Base-by-base conservation (phyloP, 306 rosid species). In the Inga leiocalycina region DNA sequence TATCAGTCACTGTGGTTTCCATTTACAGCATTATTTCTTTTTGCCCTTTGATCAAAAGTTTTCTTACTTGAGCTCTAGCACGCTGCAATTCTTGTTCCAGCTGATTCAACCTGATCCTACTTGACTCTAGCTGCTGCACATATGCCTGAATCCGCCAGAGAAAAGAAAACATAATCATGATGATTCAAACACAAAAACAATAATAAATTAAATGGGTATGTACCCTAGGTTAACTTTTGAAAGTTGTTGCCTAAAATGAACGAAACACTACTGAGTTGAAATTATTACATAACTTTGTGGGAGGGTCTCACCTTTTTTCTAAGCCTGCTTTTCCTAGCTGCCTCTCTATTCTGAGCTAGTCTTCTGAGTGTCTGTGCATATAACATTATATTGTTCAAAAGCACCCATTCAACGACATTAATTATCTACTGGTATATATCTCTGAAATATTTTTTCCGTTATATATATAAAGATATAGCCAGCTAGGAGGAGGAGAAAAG, bases 291-390 rank as follows among this genome's bases (percentile, higher is more conserved):
- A 49, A 56, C n/a, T 68, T 69, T 7, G 66, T 66, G 11, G 45
- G 54, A 27, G 64, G 82, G 39, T 68, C 57, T 75, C 75, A 65
- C 99, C 97, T 97, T 97, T 85, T 97, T 97, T 71, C 99, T 92
- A 19, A 97, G 97, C 91, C 99, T 92, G 95, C 99, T 94, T 86
- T 97, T 97, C 87, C 97, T 91, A n/a, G 99, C 99, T 69, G 99
- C 99, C 84, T 97, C 99, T 83, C 99, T 93, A 90, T 97, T 97
- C 90, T 97, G 99, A 79, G 99, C 99, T 76, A 97, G 97, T 84
- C 99, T 90, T 89, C 99, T 97, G 27, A 97, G 84, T n/a, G 93
- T 92, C 99, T 97, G 88, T 84, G 78, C 32, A 75, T 20, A 78
- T 17, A 75, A 67, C 79, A 46, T 27, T 27, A 27, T 27, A 27